Conservation (phyloP, 352 stramenopile genomes). For the Phytophthora quininea region DNA sequence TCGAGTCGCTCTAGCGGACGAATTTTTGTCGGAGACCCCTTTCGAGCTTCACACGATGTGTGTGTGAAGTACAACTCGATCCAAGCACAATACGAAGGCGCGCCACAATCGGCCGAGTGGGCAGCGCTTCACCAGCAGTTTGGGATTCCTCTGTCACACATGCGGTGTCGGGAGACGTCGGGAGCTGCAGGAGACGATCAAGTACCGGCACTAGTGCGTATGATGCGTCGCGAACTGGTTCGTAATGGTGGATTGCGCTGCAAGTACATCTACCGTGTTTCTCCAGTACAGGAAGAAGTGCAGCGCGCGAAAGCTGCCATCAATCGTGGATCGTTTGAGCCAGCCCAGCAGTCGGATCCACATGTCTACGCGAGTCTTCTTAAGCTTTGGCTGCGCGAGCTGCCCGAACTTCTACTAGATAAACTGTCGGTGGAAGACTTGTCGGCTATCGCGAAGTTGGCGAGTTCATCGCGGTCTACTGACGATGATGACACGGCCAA, state of each 20-base stretch:
- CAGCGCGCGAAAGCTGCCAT: constrained; percentile 49
- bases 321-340: constrained; percentile 53
- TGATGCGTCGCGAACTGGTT: constrained; percentile 62
- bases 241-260: constrained; percentile 41
- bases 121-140: constrained; percentile 56
- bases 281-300: constrained; percentile 50
- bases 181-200: constrained; percentile 26
- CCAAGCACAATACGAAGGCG: constrained; percentile 59
- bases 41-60: constrained; percentile 51
- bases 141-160: constrained; percentile 47
- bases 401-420: constrained; percentile 48
- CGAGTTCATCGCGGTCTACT: background rate
- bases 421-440: constrained; percentile 29
- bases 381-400: constrained; percentile 69
- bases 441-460: constrained; percentile 20
- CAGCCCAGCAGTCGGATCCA: constrained; percentile 37
- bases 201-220: constrained; percentile 55
- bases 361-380: constrained; percentile 66
- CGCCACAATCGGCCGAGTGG: constrained; percentile 36
- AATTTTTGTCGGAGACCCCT: constrained; percentile 58
- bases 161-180: constrained; percentile 36
- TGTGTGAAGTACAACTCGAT: constrained; percentile 67
- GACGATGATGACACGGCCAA: constrained; percentile 17
- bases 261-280: constrained; percentile 71
- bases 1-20: constrained; percentile 13